Evolutionary conservation across 192 early-diverging fungal species (phyloP).

Genomic region (Coemansia sp.): DNA sequence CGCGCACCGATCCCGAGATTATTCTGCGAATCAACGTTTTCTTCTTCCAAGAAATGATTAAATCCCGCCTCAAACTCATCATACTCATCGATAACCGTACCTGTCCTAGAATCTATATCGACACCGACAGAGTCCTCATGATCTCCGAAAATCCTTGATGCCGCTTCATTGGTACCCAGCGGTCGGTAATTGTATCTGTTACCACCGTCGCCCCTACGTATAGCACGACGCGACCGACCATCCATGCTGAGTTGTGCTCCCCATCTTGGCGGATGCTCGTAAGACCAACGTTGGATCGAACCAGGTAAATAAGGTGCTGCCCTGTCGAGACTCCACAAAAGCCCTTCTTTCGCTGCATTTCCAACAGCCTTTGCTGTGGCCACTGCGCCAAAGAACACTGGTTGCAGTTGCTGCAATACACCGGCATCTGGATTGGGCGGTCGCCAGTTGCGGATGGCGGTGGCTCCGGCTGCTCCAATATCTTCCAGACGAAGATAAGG

Average conservation of each 20-base stretch:
- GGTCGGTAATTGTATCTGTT: slow-evolving; percentile 38
- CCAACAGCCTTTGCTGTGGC: slow-evolving; percentile 38
- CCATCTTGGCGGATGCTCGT: slow-evolving; percentile 54
- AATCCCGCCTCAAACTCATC: slow-evolving; percentile 53
- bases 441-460: slow-evolving; percentile 21
- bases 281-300: slow-evolving; percentile 49
- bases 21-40: slow-evolving; percentile 8
- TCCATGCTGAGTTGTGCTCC: slow-evolving; percentile 35
- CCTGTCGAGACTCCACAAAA: slow-evolving; percentile 43
- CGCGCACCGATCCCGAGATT: slow-evolving; percentile 1
- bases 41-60: slow-evolving; percentile 53
- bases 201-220: slow-evolving; percentile 22
- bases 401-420: slow-evolving; percentile 31
- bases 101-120: not conserved
- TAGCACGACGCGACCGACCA: slow-evolving; percentile 22
- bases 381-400: slow-evolving; percentile 44
- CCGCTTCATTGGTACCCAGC: slow-evolving; percentile 33
- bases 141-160: slow-evolving; percentile 17
- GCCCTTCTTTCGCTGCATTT: slow-evolving; percentile 31
- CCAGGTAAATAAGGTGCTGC: slow-evolving; percentile 45
- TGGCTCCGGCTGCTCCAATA: slow-evolving; percentile 31
- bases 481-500: slow-evolving; percentile 52
- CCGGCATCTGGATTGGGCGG: slow-evolving; percentile 17
- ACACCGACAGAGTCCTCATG: slow-evolving; percentile 11
- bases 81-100: slow-evolving; percentile 29